These are phyloP conservation scores for Aureobasidium namibiae DNA, from an alignment of 2,329 filamentous ascomycete species.

Conservation along the genomic window DNA sequence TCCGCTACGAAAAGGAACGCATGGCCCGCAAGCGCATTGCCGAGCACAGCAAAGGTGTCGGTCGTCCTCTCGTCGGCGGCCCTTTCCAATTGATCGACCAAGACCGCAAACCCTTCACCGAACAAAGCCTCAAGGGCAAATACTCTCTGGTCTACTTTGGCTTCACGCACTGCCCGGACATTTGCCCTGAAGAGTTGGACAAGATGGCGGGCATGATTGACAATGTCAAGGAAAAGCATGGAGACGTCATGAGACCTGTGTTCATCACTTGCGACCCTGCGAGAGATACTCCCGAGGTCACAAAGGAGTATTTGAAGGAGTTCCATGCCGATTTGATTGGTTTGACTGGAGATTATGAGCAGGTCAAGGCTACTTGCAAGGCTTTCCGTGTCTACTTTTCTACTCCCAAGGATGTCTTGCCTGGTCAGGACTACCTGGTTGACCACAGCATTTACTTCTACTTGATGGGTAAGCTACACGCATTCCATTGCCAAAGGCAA, in stretches of 20 bases:
- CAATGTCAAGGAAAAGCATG: slow-evolving; percentile 42
- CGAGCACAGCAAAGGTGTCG: slow-evolving; percentile 87
- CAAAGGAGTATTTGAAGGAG: slow-evolving; percentile 79
- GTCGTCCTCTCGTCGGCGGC: slow-evolving; percentile 86
- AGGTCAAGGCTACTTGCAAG: slow-evolving; percentile 92
- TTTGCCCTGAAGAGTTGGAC: slow-evolving; percentile 97
- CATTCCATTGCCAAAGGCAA: background rate
- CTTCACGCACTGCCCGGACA: slow-evolving; percentile 96
- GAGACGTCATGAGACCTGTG: slow-evolving; percentile 58
- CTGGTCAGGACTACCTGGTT: slow-evolving; percentile 92
- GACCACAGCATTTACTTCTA: slow-evolving; percentile 99
- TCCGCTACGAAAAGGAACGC: slow-evolving; percentile 84
- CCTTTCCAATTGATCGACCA: slow-evolving; percentile 76
- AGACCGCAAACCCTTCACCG: slow-evolving; percentile 67
- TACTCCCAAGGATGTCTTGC: slow-evolving; percentile 78
- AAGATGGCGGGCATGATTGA: slow-evolving; percentile 98
- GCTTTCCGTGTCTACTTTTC: slow-evolving; percentile 96
- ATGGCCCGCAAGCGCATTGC: slow-evolving; percentile 84
- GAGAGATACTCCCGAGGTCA: slow-evolving; percentile 74
- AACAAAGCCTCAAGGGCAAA: slow-evolving; percentile 75
- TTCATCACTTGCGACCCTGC: slow-evolving; percentile 96
- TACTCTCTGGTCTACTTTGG: slow-evolving; percentile 92
- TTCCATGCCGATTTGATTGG: slow-evolving; percentile 84
- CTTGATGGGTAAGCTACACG: slow-evolving; percentile 62
- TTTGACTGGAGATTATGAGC: slow-evolving; percentile 84